These are phyloP conservation scores for Penicillium vulpinum DNA, from an alignment of 2,329 filamentous ascomycete species.

Conservation along the genomic window DNA sequence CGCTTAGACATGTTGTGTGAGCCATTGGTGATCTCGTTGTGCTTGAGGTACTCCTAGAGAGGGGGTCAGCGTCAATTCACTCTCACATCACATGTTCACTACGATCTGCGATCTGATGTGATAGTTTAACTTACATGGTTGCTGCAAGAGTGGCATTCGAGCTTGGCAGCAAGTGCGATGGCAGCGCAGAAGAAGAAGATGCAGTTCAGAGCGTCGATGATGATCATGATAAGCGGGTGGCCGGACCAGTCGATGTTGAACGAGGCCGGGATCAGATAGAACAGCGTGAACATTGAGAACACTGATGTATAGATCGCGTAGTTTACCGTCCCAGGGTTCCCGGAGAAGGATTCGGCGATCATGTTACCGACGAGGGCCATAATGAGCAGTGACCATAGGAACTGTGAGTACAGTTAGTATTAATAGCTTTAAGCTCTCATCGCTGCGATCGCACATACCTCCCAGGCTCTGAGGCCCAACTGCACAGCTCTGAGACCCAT, in stretches of 20 bases:
- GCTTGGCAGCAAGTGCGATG: slow-evolving; percentile 50
- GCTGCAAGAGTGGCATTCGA: slow-evolving; percentile 47
- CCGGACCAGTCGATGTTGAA: slow-evolving; percentile 42
- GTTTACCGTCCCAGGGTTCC: slow-evolving; percentile 60
- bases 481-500: slow-evolving; percentile 32
- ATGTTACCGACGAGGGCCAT: slow-evolving; percentile 65
- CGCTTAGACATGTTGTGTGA: slow-evolving; percentile 38
- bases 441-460: slow-evolving; percentile 26
- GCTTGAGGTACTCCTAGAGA: slow-evolving; percentile 39
- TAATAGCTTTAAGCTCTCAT: not conserved
- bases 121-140: slow-evolving; percentile 42
- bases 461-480: slow-evolving; percentile 34
- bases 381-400: slow-evolving; percentile 60
- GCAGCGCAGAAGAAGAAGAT: slow-evolving; percentile 52
- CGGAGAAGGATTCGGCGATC: slow-evolving; percentile 53
- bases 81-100: not conserved
- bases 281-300: slow-evolving; percentile 50
- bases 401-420: slow-evolving; percentile 41
- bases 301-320: slow-evolving; percentile 52
- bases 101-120: not conserved
- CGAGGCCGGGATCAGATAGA: slow-evolving; percentile 50
- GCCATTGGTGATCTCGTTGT: slow-evolving; percentile 50
- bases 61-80: slow-evolving; percentile 1
- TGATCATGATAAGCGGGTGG: slow-evolving; percentile 46
- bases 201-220: slow-evolving; percentile 49